Percentiles rank a stretch among this genome's conserved stretches.
Conservation (phyloP, 805 yeast genomes). For the Jamesozyma spencerorum region DNA sequence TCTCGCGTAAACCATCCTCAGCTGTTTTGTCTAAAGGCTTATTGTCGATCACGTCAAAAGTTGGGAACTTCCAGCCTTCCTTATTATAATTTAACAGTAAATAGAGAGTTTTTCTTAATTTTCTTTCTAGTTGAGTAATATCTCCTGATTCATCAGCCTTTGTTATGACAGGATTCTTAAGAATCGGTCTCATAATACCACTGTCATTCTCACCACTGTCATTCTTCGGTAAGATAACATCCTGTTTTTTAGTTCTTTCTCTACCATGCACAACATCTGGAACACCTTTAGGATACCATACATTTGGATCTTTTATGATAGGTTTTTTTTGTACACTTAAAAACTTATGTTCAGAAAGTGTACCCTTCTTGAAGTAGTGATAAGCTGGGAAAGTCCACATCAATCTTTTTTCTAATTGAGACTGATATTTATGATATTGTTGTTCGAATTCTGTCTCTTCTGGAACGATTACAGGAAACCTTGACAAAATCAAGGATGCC, state of each 20-base stretch:
- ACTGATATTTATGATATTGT: slow-evolving; percentile 73
- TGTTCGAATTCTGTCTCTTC: slow-evolving; percentile 63
- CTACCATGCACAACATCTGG: slow-evolving; percentile 85
- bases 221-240: slow-evolving; percentile 63
- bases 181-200: slow-evolving; percentile 59
- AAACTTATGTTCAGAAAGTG: slow-evolving; percentile 76
- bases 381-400: slow-evolving; percentile 98
- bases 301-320: slow-evolving; percentile 58
- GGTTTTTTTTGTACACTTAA: slow-evolving; percentile 70
- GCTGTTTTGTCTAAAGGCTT: slow-evolving; percentile 63
- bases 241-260: slow-evolving; percentile 79
- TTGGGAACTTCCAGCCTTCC: slow-evolving; percentile 69
- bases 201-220: slow-evolving; percentile 37
- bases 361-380: slow-evolving; percentile 84
- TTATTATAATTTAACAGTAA: slow-evolving; percentile 46
- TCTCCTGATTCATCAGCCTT: slow-evolving; percentile 65
- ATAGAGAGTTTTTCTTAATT: slow-evolving; percentile 70
- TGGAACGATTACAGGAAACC: slow-evolving; percentile 79
- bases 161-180: slow-evolving; percentile 62
- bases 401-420: slow-evolving; percentile 75
- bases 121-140: slow-evolving; percentile 63
- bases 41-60: slow-evolving; percentile 40
- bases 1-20: slow-evolving; percentile 54
- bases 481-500: slow-evolving; percentile 58
- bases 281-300: slow-evolving; percentile 71